A percentile compares a stretch with the other conserved stretches of the same genome.
These are phyloP conservation scores for Exophiala bonariae DNA, from an alignment of 2,329 filamentous ascomycete genomes.

Conservation along the genomic window DNA sequence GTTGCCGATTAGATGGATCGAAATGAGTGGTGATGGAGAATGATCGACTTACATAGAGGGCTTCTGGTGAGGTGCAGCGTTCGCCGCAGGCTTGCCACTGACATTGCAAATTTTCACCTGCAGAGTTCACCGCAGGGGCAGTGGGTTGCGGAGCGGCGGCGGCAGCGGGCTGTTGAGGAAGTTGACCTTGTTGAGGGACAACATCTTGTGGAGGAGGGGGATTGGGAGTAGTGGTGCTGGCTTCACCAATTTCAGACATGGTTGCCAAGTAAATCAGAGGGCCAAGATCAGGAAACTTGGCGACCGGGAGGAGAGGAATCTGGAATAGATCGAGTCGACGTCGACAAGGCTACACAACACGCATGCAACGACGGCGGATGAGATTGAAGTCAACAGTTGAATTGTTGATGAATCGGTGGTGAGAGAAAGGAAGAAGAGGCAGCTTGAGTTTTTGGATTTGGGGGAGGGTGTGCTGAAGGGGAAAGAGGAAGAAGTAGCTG, in stretches of 20 bases:
- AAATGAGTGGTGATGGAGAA: constrained; percentile 3
- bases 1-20: constrained; percentile 16
- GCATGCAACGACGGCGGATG: background rate
- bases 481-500: too few species aligned
- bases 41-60: constrained; percentile 58
- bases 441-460: background rate
- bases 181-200: constrained; percentile 19
- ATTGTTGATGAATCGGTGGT: background rate
- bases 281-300: constrained; percentile 9
- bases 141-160: constrained; percentile 17
- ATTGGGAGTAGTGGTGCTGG: constrained; percentile 14
- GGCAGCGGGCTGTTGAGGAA: constrained; percentile 17
- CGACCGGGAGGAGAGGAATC: background rate
- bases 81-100: constrained; percentile 66
- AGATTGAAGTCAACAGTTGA: background rate
- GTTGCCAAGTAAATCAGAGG: constrained; percentile 3
- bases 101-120: constrained; percentile 48
- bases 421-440: background rate
- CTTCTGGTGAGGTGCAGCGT: constrained; percentile 57
- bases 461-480: background rate
- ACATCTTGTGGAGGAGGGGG: constrained; percentile 21
- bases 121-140: constrained; percentile 24
- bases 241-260: constrained; percentile 24
- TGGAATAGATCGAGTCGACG: constrained; percentile 1
- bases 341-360: background rate